phyloP scores from a whole-genome alignment of 1,139 yeast species.

The Geotrichum europaeum region DNA sequence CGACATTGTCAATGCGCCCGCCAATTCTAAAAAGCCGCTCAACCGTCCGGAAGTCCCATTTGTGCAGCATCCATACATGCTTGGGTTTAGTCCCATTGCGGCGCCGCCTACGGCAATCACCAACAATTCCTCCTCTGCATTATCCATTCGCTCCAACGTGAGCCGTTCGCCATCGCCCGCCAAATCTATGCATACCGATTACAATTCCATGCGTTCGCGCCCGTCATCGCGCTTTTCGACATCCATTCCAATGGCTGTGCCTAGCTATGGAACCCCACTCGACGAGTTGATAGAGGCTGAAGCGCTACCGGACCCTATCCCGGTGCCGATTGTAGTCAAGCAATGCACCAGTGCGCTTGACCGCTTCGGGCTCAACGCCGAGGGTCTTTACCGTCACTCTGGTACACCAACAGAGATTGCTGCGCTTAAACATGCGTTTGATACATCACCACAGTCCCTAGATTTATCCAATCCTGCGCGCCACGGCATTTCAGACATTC shows the following conservation, averaged over 20 bases:
- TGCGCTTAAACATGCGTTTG: slow-evolving; percentile 65
- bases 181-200: not conserved
- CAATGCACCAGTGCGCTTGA: slow-evolving; percentile 86
- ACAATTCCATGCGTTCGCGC: not conserved
- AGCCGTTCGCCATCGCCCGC: slow-evolving; percentile 6
- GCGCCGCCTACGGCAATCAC: slow-evolving; percentile 1
- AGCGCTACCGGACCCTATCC: slow-evolving; percentile 45
- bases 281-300: slow-evolving; percentile 72
- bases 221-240: not conserved
- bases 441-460: slow-evolving; percentile 67
- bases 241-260: slow-evolving; percentile 16
- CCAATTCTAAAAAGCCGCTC: slow-evolving; percentile 28
- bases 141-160: not conserved
- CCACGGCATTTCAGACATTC: slow-evolving; percentile 40
- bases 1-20: slow-evolving; percentile 43
- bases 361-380: slow-evolving; percentile 71
- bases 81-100: slow-evolving; percentile 8
- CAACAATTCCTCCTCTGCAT: not conserved
- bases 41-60: slow-evolving; percentile 51
- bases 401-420: slow-evolving; percentile 74
- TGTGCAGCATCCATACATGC: slow-evolving; percentile 67
- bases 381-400: slow-evolving; percentile 82
- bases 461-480: slow-evolving; percentile 48
- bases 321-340: slow-evolving; percentile 81
- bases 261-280: slow-evolving; percentile 74